Evolutionary conservation across 805 yeast species (phyloP).

Genomic region (Zygotorulaspora chibaensis): DNA sequence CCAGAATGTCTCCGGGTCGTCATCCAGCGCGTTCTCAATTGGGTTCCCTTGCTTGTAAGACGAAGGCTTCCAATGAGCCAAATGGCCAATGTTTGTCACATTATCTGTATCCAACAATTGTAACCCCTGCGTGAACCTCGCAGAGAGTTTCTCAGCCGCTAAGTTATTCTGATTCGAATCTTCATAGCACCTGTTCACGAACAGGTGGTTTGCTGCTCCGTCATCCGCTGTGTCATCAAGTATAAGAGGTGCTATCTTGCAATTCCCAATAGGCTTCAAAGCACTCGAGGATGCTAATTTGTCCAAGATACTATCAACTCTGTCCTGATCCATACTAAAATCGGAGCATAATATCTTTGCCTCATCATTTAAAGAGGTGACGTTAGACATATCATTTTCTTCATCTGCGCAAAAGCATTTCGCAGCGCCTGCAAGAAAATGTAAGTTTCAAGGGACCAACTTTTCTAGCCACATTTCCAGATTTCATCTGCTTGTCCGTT

Average conservation of each 20-base stretch:
- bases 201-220: constrained; percentile 15
- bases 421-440: no score
- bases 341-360: neutral
- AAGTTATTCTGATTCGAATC: constrained; percentile 21
- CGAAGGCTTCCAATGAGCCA: constrained; percentile 83
- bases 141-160: constrained; percentile 14
- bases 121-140: constrained; percentile 23
- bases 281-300: constrained; percentile 8
- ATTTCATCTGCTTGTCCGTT: no score
- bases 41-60: constrained; percentile 72
- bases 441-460: no score
- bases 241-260: constrained; percentile 7
- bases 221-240: constrained; percentile 20
- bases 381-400: no score
- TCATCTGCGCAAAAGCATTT: no score
- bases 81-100: constrained; percentile 67
- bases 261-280: constrained; percentile 5
- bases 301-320: constrained; percentile 6
- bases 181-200: constrained; percentile 16
- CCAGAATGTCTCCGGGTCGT: constrained; percentile 75
- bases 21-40: constrained; percentile 65
- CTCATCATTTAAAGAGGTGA: neutral
- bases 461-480: no score
- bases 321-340: constrained; percentile 6
- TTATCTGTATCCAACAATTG: constrained; percentile 37